Base-by-base conservation (phyloP, 1,139 yeast genomes). In the Magnusiomyces suaveolens region DNA sequence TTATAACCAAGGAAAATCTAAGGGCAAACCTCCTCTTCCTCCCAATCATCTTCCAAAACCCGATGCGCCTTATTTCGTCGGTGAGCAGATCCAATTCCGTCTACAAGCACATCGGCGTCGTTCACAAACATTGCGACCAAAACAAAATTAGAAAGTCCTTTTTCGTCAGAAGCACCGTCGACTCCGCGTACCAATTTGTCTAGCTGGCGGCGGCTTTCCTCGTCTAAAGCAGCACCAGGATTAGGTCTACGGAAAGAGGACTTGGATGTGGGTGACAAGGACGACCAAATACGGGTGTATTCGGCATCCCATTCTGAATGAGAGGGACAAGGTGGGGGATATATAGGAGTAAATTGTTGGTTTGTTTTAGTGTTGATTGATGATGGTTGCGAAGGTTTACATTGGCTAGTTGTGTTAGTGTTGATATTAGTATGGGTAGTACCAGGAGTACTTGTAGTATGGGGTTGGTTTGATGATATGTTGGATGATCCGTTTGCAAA, bases 151-250 rank as follows among this genome's bases (percentile, higher is more conserved):
- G 79, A 82, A 56, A 78, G 73, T 0, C 94, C 95, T 39, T 79
- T 77, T 33, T 77, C 82, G 52, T 81, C 87, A 63, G 82, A 79
- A 52, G 82, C 77, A 10, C 95, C 96, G 68, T 87, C 95, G 16
- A 87, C 95, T 3, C 95, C 94, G 60, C 95, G 76, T 51, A 80
- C 75, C 52, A 87, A 83, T 53, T 85, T 79, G 67, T 87, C 95
- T 48, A 87, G 71, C 56, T 74, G 66, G 63, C 79, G 79, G 44
- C 75, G 75, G 56, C 78, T 78, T 39, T 79, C 83, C 16, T 74
- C 75, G n/a, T 79, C 77, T 66, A 87, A 66, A 24, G 72, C 70
- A 1, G 81, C 71, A 24, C 84, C 83, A 0, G 95, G 95, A 0
- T 76, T 69, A 0, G 95, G 95, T 61, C 81, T 83, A 56, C 86